Conservation (phyloP, 208 protist genomes). For the Leishmania tarentolae region DNA sequence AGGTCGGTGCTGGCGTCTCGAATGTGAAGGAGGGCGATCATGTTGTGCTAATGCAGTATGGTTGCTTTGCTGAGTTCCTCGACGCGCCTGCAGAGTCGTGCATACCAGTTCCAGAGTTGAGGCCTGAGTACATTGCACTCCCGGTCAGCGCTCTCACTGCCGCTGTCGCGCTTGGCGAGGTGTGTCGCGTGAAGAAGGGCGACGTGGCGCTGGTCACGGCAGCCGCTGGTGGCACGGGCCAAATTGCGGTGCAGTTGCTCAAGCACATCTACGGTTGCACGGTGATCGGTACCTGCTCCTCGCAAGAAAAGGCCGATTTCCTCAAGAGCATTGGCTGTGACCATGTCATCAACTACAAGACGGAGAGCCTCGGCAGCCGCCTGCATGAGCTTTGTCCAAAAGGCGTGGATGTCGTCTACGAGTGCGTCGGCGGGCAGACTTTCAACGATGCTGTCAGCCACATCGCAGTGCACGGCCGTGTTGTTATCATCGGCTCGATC, state of each 20-base stretch:
- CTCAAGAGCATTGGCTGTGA: slow-evolving; percentile 83
- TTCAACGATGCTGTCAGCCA: slow-evolving; percentile 74
- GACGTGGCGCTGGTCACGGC: slow-evolving; percentile 82
- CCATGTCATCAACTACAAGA: slow-evolving; percentile 84
- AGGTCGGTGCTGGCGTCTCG: slow-evolving; percentile 41
- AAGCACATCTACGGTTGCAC: slow-evolving; percentile 78
- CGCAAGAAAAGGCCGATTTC: slow-evolving; percentile 65
- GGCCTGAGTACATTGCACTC: slow-evolving; percentile 36
- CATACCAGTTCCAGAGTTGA: slow-evolving; percentile 39
- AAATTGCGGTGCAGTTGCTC: slow-evolving; percentile 89
- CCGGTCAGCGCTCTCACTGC: slow-evolving; percentile 68
- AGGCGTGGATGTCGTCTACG: slow-evolving; percentile 87
- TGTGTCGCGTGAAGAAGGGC: slow-evolving; percentile 38
- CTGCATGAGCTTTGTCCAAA: slow-evolving; percentile 56
- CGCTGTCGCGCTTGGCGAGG: slow-evolving; percentile 64
- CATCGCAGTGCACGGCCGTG: slow-evolving; percentile 59
- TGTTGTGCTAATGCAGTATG: slow-evolving; percentile 51
- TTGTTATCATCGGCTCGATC: slow-evolving; percentile 84
- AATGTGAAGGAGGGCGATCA: slow-evolving; percentile 43
- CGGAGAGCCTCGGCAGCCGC: slow-evolving; percentile 54
- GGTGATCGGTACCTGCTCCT: slow-evolving; percentile 90
- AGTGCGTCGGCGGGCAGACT: slow-evolving; percentile 81
- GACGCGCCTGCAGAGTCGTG: slow-evolving; percentile 28
- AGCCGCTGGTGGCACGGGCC: slow-evolving; percentile 86
- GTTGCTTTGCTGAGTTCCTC: slow-evolving; percentile 60